Conservation (phyloP, 495 filamentous ascomycete genomes). For the Evansstolkia leycettana region DNA sequence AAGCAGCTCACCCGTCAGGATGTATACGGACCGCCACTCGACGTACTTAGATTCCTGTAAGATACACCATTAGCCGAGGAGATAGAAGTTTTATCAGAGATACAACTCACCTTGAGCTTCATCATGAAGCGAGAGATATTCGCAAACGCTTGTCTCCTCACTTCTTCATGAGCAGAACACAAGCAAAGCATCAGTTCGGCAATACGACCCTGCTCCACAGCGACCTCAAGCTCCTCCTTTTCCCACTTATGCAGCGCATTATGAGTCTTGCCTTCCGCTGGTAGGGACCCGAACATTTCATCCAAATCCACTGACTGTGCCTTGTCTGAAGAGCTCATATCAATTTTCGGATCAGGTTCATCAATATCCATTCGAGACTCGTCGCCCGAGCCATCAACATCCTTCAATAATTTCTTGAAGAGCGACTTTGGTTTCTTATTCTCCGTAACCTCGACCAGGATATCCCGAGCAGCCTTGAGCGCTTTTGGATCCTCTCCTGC, state of each 20-base stretch:
- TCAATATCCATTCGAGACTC: slow-evolving; percentile 16
- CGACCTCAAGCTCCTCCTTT: slow-evolving; percentile 57
- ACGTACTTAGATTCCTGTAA: slow-evolving; percentile 47
- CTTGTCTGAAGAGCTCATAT: slow-evolving; percentile 2
- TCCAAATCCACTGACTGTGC: slow-evolving; percentile 18
- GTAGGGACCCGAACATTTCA: slow-evolving; percentile 29
- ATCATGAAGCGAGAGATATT: slow-evolving; percentile 51
- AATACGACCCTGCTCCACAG: slow-evolving; percentile 60
- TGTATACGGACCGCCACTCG: slow-evolving; percentile 63
- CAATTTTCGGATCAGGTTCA: slow-evolving; percentile 1
- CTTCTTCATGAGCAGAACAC: slow-evolving; percentile 57
- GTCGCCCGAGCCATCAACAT: slow-evolving; percentile 10
- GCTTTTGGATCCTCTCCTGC: slow-evolving; percentile 29
- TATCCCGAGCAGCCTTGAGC: slow-evolving; percentile 29
- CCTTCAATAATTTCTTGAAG: slow-evolving; percentile 31
- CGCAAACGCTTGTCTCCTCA: slow-evolving; percentile 63
- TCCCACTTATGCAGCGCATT: slow-evolving; percentile 49
- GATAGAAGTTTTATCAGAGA: background rate
- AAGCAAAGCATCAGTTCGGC: slow-evolving; percentile 59
- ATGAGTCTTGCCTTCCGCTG: slow-evolving; percentile 27
- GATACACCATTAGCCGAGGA: background rate
- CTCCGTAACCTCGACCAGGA: slow-evolving; percentile 23
- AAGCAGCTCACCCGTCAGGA: slow-evolving; percentile 64
- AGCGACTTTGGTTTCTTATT: slow-evolving; percentile 22
- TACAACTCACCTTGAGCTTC: slow-evolving; percentile 48